Conservation (phyloP, 495 filamentous ascomycete genomes). For the Parmelia sp. region DNA sequence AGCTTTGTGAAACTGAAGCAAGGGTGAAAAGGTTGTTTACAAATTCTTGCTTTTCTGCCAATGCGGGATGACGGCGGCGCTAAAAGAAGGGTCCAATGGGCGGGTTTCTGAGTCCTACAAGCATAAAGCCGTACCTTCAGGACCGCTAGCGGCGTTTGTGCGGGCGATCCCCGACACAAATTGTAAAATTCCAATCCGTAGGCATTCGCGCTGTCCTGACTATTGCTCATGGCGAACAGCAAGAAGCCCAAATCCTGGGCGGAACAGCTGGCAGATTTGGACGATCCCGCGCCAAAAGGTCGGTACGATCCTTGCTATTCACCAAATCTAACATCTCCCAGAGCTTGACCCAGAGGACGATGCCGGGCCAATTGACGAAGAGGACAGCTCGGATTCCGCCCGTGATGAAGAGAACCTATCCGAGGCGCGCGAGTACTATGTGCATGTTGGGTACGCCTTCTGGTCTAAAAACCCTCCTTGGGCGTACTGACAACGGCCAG, state of each 20-base stretch:
- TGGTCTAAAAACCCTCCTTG: not conserved
- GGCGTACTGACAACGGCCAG: slow-evolving; percentile 36
- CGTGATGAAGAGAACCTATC: slow-evolving; percentile 37
- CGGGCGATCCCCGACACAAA: not conserved
- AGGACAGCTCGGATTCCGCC: slow-evolving; percentile 41
- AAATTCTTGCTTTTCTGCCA: not conserved
- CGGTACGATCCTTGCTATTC: slow-evolving; percentile 11
- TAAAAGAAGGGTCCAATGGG: not conserved
- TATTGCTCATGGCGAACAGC: slow-evolving; percentile 28
- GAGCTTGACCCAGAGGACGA: slow-evolving; percentile 87
- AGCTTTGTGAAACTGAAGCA: not conserved
- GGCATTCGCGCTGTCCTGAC: not conserved
- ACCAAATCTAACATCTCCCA: slow-evolving; percentile 31
- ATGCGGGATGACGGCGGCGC: slow-evolving; percentile 6
- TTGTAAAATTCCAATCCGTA: not conserved
- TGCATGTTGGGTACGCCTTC: slow-evolving; percentile 64
- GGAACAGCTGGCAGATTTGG: slow-evolving; percentile 60
- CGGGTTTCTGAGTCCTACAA: no score
- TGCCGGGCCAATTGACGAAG: slow-evolving; percentile 47
- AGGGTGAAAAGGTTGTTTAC: not conserved
- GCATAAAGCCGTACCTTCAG: no score
- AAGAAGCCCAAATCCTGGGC: slow-evolving; percentile 43
- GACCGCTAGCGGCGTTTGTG: not conserved
- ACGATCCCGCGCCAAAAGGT: slow-evolving; percentile 59
- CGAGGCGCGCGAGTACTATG: slow-evolving; percentile 74